phyloP scores from a whole-genome alignment of 768 basidiomycete genomes.

The Amyloporia xantha region DNA sequence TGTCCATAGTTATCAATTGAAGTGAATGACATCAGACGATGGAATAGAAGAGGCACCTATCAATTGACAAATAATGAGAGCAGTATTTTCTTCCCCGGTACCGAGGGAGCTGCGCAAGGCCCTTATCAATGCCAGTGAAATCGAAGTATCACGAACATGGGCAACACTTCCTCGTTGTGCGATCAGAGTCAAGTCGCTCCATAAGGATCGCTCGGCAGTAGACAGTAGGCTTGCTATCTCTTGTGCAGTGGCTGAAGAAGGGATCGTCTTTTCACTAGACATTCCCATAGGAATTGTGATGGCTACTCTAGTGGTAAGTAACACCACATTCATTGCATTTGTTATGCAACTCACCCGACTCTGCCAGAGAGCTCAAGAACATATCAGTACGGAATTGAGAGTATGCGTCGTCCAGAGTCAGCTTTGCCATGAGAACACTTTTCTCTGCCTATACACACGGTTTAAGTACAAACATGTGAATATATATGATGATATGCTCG shows the following conservation, averaged over 20 bases:
- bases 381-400: constrained; percentile 78
- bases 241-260: constrained; percentile 39
- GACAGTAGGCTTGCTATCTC: constrained; percentile 57
- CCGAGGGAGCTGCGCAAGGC: constrained; percentile 82
- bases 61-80: no score
- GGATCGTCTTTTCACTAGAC: constrained; percentile 36
- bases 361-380: constrained; percentile 82
- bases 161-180: constrained; percentile 55
- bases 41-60: background rate
- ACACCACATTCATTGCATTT: background rate
- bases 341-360: constrained; percentile 70
- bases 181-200: constrained; percentile 52
- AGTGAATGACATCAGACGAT: constrained; percentile 35
- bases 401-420: constrained; percentile 76
- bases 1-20: constrained; percentile 29
- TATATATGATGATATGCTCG: constrained; percentile 31
- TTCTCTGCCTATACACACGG: constrained; percentile 55
- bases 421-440: constrained; percentile 63
- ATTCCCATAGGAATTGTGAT: constrained; percentile 82
- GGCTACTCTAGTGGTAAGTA: constrained; percentile 37
- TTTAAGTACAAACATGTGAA: constrained; percentile 30
- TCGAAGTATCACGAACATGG: constrained; percentile 66
- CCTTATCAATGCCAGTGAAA: constrained; percentile 68
- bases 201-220: constrained; percentile 65
- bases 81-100: constrained; percentile 40